phyloP scores from a whole-genome alignment of 192 early-diverging fungal genomes.

The Podila horticola region DNA sequence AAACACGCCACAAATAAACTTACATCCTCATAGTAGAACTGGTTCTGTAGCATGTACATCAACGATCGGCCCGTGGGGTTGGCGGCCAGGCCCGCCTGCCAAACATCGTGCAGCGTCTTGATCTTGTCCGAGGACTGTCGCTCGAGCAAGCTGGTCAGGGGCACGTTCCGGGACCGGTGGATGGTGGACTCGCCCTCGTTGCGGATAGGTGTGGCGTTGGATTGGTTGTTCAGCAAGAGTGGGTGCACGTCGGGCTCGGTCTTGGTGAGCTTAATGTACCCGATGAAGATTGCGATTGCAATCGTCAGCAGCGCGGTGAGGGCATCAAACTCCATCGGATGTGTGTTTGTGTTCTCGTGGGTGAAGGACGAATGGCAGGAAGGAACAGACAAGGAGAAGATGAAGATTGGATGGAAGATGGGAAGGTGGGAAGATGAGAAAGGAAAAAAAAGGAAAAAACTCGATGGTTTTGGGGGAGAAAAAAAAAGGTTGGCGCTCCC shows the following conservation, averaged over 20 bases:
- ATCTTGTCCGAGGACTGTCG: conserved; percentile 47
- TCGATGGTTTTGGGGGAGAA: background rate
- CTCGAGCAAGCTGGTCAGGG: conserved; percentile 52
- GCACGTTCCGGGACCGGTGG: conserved; percentile 58
- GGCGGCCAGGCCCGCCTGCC: conserved; percentile 45
- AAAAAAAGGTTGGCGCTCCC: background rate
- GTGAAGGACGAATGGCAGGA: background rate
- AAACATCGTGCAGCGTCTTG: conserved; percentile 61
- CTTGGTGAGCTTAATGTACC: conserved; percentile 36
- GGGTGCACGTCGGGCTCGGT: conserved; percentile 69
- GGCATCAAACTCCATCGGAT: conserved; percentile 59
- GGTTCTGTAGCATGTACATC: conserved; percentile 35
- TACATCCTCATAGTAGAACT: conserved; percentile 30
- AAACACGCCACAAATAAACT: background rate
- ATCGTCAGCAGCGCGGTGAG: conserved; percentile 58
- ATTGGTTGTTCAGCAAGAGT: conserved; percentile 62
- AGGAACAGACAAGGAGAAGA: background rate
- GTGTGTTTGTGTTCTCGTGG: background rate
- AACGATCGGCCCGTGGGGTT: conserved; percentile 31
- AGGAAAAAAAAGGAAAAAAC: background rate
- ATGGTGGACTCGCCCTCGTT: conserved; percentile 62
- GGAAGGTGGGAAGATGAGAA: background rate
- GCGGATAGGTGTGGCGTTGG: conserved; percentile 57
- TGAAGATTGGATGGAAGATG: conserved; percentile 1
- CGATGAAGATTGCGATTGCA: conserved; percentile 46